Evolutionary conservation across 805 yeast species (phyloP), one percentile per base, ranked within the genome.

Genomic region (Metschnikowia rubicola): DNA sequence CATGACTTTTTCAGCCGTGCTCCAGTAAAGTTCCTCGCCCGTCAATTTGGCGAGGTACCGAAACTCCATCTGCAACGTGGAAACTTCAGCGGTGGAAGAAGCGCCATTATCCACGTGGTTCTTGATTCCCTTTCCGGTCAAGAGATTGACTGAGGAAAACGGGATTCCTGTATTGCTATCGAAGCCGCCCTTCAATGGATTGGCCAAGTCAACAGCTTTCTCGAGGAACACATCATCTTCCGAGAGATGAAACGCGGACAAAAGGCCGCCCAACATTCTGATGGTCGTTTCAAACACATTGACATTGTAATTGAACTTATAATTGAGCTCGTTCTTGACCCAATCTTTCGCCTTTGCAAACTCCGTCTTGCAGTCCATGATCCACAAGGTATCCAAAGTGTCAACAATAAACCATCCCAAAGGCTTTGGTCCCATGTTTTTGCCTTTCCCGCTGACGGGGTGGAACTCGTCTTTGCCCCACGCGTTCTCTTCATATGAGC

Each of bases 401-500:
- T 90, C 97, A 5, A 91, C 94, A 58, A 90, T 83, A 61, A 90
- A 86, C 96, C 97, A 90, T 1, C 97, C 97, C 54, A 91, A 65
- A 1, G 97, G 97, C 44, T 74, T 56, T 4, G 83, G 80, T 4
- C 92, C 90, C 89, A 88, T 86, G 61, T 88, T 86, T 47, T 77
- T 70, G 21, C 86, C 88, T 1, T 56, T 64, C 42, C 81, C 78
- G 8, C 77, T 63, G n/a, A 86, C 59, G 0, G 97, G 96, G 35
- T 74, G 72, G 59, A 85, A 90, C 1, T 83, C 79, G 61, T 90
- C 97, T 49, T 73, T 75, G 8, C 96, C 96, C 91, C 95, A 88
- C 0, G 86, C 97, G 59, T 86, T 73, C 28, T 72, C 66, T 43
- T 79, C 80, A 60, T 91, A 91, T 43, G 84, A 85, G 28, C 71